Evolutionary conservation across 2,329 filamentous ascomycete genomes (phyloP).

Genomic region (Coniochaeta hoffmannii): DNA sequence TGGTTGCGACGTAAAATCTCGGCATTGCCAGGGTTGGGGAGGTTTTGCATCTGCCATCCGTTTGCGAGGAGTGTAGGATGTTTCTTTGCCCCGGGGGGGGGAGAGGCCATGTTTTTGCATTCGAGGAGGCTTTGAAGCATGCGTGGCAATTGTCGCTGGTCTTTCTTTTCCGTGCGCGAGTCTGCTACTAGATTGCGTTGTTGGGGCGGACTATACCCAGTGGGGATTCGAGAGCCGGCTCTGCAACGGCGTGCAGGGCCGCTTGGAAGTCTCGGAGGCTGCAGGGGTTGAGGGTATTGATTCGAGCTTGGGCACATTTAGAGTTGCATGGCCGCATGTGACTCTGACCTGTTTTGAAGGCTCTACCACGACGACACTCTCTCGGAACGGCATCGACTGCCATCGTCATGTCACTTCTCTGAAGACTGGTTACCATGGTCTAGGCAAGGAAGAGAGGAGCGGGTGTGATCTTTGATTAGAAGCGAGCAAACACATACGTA

Average conservation of each 20-base stretch:
- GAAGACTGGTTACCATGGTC: not conserved
- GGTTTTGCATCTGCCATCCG: constrained; percentile 1
- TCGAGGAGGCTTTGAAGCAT: not conserved
- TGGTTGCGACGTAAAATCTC: not conserved
- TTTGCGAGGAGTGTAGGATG: not conserved
- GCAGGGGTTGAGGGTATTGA: not conserved
- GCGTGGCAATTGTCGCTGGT: not conserved
- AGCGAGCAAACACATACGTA: not conserved
- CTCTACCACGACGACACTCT: not conserved
- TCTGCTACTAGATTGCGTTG: not conserved
- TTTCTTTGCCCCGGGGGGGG: too few relatives aligned
- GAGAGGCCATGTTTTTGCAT: not conserved
- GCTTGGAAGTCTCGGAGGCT: not conserved
- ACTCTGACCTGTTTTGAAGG: not conserved
- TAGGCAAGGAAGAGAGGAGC: not conserved
- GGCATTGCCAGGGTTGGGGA: not conserved
- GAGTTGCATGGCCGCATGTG: not conserved
- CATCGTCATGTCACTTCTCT: not conserved
- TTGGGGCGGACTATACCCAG: constrained; percentile 2
- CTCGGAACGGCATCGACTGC: not conserved
- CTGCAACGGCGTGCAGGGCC: not conserved
- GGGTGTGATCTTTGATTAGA: too few relatives aligned
- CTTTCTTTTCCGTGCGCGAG: not conserved
- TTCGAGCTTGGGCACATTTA: not conserved
- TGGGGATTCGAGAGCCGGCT: not conserved